Percentiles rank a stretch among this genome's conserved stretches.
These are phyloP conservation scores for Yamadazyma nakazawae DNA, from an alignment of 805 yeast species.

Conservation along the genomic window DNA sequence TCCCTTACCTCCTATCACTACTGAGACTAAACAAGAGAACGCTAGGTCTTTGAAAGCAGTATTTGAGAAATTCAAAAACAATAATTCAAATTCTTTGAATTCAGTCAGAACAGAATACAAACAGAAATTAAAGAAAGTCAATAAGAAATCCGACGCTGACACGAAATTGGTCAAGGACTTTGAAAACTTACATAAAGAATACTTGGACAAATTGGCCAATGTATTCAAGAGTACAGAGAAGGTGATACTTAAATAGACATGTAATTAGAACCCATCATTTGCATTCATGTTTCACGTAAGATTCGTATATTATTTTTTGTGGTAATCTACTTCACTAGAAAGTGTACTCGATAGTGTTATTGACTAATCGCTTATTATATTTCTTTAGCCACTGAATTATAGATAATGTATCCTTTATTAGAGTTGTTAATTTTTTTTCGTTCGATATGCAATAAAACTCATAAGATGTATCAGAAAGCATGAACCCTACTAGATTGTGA, in stretches of 20 bases:
- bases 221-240: slow-evolving; percentile 56
- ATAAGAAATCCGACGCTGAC: slow-evolving; percentile 51
- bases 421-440: slow-evolving; percentile 53
- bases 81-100: slow-evolving; percentile 46
- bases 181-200: slow-evolving; percentile 69
- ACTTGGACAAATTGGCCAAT: slow-evolving; percentile 53
- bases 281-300: not conserved
- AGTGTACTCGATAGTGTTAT: slow-evolving; percentile 40
- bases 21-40: slow-evolving; percentile 57
- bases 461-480: slow-evolving; percentile 30
- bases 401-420: slow-evolving; percentile 59
- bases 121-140: slow-evolving; percentile 49
- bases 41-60: slow-evolving; percentile 62
- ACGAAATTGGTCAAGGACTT: slow-evolving; percentile 55
- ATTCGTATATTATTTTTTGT: not conserved
- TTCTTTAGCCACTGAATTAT: slow-evolving; percentile 75
- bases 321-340: slow-evolving; percentile 7
- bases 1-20: slow-evolving; percentile 70
- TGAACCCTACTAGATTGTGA: slow-evolving; percentile 29
- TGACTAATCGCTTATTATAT: slow-evolving; percentile 67
- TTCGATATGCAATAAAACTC: slow-evolving; percentile 38
- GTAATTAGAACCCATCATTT: not conserved
- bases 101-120: slow-evolving; percentile 50
- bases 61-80: slow-evolving; percentile 59
- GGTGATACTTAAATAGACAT: slow-evolving; percentile 31